Evolutionary conservation across 2,329 filamentous ascomycete species (phyloP), one percentile per base, ranked within the genome.

Genomic region (Fusarium pseudonygamai): DNA sequence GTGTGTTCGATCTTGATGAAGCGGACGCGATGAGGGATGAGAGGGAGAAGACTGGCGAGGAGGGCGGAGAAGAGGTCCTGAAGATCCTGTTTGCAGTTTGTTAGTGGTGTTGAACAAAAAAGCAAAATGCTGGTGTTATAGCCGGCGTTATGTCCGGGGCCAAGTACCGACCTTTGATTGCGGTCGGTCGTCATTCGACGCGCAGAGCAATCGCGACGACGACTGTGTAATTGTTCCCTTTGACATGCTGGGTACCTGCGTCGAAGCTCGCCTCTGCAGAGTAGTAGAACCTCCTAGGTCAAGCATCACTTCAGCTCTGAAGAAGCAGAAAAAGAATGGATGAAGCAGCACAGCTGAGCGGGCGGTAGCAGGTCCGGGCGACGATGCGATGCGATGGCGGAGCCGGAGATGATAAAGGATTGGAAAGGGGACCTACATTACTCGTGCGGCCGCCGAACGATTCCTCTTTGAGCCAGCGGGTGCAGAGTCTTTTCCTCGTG

Each of bases 21-120:
- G 60, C 96, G 93, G 64, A 98, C 93, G 56, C 96, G 93, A 80
- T 98, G 96, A 22, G 94, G 88, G 55, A 91, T 92, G 72, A 99
- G 87, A 65, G 96, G 96, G 60, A 90, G 79, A 69, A 98, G 87
- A 83, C 94, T 97, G 83, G 98, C 96, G 84, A 98, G 94, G 72
- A 99, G 87, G 6, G 96, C 98, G 30, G 96, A 92, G 84, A 98
- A 99, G 66, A 99, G 87, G 82, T 99, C 96, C 81, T 97, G 97
- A 83, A 99, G 97, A 82, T 99, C 96, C 94, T 97, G 80, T 40
- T 30, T 30, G 20, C 59, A 32, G 34, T 9, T 32, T 34, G 58
- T 65, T 49, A 65, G 62, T 24, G 67, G 11, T 32, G 24, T 67
- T 32, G 46, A 55, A 62, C 37, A 32, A 24, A 43, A 36, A 52